Conservation (phyloP, 2,329 filamentous ascomycete species). For the Cladosporium austrohemisphaericum region DNA sequence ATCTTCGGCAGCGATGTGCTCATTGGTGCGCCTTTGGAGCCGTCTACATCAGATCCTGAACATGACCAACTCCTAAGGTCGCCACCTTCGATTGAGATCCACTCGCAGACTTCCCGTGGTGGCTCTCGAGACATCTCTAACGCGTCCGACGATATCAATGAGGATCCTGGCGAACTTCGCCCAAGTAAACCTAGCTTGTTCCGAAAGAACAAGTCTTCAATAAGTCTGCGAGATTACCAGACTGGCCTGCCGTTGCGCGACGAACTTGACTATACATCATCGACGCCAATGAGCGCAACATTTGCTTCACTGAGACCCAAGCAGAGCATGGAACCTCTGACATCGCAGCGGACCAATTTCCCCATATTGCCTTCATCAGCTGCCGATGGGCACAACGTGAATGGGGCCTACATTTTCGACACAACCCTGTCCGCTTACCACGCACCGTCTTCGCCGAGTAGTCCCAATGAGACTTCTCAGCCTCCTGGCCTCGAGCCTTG, state of each 20-base stretch:
- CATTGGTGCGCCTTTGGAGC: slow-evolving; percentile 20
- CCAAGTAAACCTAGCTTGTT: slow-evolving; percentile 30
- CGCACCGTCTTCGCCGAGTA: slow-evolving; percentile 29
- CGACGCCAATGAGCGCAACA: slow-evolving; percentile 68
- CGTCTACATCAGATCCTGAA: slow-evolving; percentile 24
- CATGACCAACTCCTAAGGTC: slow-evolving; percentile 29
- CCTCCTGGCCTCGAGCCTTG: slow-evolving; percentile 85
- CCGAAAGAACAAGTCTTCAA: slow-evolving; percentile 50
- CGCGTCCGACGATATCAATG: slow-evolving; percentile 24
- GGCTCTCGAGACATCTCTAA: slow-evolving; percentile 18
- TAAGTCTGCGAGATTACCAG: slow-evolving; percentile 69
- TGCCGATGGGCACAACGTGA: slow-evolving; percentile 52
- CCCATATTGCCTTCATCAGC: slow-evolving; percentile 52
- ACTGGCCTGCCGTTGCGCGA: slow-evolving; percentile 62
- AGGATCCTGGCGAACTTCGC: slow-evolving; percentile 24
- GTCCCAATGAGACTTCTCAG: slow-evolving; percentile 48
- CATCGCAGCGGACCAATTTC: slow-evolving; percentile 29
- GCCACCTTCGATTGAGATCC: slow-evolving; percentile 30
- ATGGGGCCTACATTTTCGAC: slow-evolving; percentile 78
- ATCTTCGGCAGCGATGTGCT: slow-evolving; percentile 21
- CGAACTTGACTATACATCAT: slow-evolving; percentile 58
- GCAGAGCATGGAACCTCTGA: slow-evolving; percentile 26
- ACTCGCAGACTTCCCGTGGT: slow-evolving; percentile 18
- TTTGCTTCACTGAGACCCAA: slow-evolving; percentile 52
- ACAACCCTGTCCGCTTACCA: slow-evolving; percentile 36